phyloP scores from a whole-genome alignment of 129 eudicot genomes.

The Lonicera japonica region DNA sequence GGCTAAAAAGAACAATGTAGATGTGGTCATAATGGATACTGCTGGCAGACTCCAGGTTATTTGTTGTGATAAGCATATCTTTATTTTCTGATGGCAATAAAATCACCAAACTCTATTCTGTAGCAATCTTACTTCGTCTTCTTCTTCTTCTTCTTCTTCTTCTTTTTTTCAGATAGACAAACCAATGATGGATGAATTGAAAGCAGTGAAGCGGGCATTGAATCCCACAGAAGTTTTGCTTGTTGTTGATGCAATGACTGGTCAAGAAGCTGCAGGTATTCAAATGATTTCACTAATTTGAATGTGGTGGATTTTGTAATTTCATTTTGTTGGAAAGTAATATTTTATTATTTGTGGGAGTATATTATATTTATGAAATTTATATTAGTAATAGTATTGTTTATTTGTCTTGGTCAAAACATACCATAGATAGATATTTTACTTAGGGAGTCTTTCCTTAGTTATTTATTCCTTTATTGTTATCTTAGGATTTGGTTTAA shows the following conservation, averaged over 20 bases:
- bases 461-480: too few relatives aligned
- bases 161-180: slow-evolving; percentile 60
- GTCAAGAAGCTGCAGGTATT: slow-evolving; percentile 98
- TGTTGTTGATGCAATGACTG: slow-evolving; percentile 99
- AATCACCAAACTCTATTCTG: not conserved
- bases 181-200: slow-evolving; percentile 91
- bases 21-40: slow-evolving; percentile 96
- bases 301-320: too few relatives aligned
- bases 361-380: too few relatives aligned
- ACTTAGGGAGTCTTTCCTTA: too few relatives aligned
- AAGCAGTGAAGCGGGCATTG: slow-evolving; percentile 67
- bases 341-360: too few relatives aligned
- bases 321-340: too few relatives aligned
- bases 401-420: too few relatives aligned
- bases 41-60: slow-evolving; percentile 98
- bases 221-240: slow-evolving; percentile 97
- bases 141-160: slow-evolving; percentile 1
- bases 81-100: not conserved
- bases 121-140: not conserved
- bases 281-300: not conserved
- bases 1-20: slow-evolving; percentile 84
- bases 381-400: too few relatives aligned
- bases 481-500: too few relatives aligned
- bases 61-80: slow-evolving; percentile 1
- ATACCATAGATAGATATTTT: too few relatives aligned